Evolutionary conservation across 176 grass and related monocot species (phyloP).

Genomic region (Triticum monococcum): DNA sequence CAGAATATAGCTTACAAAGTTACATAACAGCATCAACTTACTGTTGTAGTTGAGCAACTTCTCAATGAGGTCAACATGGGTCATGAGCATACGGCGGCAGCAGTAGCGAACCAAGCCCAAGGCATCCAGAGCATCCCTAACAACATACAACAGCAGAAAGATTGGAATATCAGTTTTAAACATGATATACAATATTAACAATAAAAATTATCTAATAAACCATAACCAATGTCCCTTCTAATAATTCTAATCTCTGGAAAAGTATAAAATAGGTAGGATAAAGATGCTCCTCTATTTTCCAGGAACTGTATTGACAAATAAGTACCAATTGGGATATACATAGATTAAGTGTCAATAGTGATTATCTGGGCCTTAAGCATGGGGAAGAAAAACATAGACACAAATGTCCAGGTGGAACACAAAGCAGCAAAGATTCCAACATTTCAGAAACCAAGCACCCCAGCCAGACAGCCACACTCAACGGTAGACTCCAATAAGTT

Average conservation of each 20-base stretch:
- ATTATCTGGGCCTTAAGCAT: neutral
- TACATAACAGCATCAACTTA: conserved; percentile 38
- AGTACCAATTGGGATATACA: neutral
- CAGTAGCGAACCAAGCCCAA: conserved; percentile 88
- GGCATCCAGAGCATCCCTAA: conserved; percentile 88
- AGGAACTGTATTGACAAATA: neutral
- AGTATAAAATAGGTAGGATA: neutral
- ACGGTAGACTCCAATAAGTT: neutral
- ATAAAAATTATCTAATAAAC: neutral
- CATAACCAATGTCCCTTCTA: neutral
- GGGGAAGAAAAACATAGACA: neutral
- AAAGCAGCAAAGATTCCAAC: neutral
- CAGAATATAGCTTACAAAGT: conserved; percentile 1
- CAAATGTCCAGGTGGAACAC: neutral
- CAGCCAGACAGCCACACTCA: neutral
- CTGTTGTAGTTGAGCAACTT: conserved; percentile 98
- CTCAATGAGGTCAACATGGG: conserved; percentile 96
- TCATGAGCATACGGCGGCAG: conserved; percentile 96
- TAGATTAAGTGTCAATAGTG: neutral
- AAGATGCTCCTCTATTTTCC: neutral
- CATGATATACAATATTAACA: neutral
- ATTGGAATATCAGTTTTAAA: neutral
- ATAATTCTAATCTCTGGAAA: neutral
- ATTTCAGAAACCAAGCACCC: too few relatives aligned
- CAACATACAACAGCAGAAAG: conserved; percentile 4